Evolutionary conservation across 208 protist species (phyloP).

Genomic region (Naegleria lovaniensis): DNA sequence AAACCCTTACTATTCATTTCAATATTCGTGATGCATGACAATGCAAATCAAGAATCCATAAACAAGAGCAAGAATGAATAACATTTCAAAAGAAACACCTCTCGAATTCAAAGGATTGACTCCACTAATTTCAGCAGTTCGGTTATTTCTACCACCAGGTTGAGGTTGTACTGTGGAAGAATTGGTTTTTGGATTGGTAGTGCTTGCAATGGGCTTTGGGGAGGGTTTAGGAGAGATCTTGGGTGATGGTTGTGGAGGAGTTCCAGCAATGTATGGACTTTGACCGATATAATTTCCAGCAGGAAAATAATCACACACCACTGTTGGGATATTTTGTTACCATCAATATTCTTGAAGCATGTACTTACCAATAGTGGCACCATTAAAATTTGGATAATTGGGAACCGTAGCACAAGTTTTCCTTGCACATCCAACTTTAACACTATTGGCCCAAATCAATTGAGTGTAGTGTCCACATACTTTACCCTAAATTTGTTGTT

Average conservation of each 20-base stretch:
- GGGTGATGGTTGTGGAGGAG: background rate
- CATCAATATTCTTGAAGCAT: too few relatives aligned
- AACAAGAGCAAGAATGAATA: too few relatives aligned
- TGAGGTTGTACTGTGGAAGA: too few relatives aligned
- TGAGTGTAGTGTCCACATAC: conserved; percentile 26
- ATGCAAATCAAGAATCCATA: too few relatives aligned
- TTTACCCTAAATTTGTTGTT: conserved; percentile 4
- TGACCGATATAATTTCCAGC: conserved; percentile 13
- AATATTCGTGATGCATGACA: too few relatives aligned
- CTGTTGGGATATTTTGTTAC: background rate
- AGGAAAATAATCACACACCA: conserved; percentile 19
- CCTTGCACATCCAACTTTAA: background rate
- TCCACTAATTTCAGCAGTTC: too few relatives aligned
- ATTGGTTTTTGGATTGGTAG: too few relatives aligned
- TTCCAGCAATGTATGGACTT: background rate
- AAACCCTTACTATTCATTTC: too few relatives aligned
- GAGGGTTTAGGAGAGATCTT: background rate
- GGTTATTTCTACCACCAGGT: too few relatives aligned
- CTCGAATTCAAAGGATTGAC: too few relatives aligned
- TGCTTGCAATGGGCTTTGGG: too few relatives aligned
- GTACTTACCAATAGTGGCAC: background rate
- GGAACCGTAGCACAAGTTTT: background rate
- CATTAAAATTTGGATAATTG: background rate
- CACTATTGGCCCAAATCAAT: background rate
- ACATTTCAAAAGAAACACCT: too few relatives aligned